These are phyloP conservation scores for Parietichytrium sp. DNA, from an alignment of 108 stramenopile genomes.

Conservation along the genomic window DNA sequence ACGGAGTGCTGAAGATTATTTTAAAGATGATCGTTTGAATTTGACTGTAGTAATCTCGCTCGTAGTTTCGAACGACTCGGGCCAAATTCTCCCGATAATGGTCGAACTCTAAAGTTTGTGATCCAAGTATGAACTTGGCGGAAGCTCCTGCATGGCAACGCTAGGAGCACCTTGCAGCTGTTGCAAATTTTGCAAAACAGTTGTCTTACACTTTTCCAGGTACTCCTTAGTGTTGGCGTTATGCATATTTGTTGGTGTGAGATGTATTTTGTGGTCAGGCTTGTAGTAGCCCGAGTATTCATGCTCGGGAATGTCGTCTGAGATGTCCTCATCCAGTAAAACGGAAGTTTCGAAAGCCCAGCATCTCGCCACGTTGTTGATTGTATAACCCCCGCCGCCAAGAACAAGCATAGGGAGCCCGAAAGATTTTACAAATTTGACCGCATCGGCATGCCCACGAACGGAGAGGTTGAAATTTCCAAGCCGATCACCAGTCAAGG, in stretches of 20 bases:
- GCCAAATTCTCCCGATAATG: no score
- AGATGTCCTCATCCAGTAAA: conserved; percentile 64
- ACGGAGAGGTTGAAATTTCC: conserved; percentile 97
- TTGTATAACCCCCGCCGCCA: conserved; percentile 98
- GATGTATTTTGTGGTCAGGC: conserved; percentile 93
- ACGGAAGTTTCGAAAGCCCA: conserved; percentile 96
- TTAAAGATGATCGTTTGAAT: no score
- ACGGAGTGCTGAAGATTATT: no score
- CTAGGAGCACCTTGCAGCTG: conserved; percentile 19
- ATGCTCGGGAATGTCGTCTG: conserved; percentile 94
- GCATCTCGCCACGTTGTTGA: conserved; percentile 93
- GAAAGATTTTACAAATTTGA: conserved; percentile 82
- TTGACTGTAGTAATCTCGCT: no score
- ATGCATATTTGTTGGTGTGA: conserved; percentile 76
- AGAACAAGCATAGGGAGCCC: conserved; percentile 89
- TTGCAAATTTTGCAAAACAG: conserved; percentile 74
- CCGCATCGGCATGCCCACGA: conserved; percentile 85
- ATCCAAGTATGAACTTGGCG: no score
- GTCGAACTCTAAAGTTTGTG: no score
- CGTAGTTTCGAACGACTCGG: no score
- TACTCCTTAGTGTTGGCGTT: conserved; percentile 77
- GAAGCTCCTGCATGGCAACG: conserved; percentile 30
- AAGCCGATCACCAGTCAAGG: conserved; percentile 93
- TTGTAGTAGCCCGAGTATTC: conserved; percentile 99
- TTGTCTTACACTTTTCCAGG: conserved; percentile 59